Evolutionary conservation across 441 rosid genomes (phyloP), one percentile per base, ranked within the genome.

Genomic region (Populus hybrid): DNA sequence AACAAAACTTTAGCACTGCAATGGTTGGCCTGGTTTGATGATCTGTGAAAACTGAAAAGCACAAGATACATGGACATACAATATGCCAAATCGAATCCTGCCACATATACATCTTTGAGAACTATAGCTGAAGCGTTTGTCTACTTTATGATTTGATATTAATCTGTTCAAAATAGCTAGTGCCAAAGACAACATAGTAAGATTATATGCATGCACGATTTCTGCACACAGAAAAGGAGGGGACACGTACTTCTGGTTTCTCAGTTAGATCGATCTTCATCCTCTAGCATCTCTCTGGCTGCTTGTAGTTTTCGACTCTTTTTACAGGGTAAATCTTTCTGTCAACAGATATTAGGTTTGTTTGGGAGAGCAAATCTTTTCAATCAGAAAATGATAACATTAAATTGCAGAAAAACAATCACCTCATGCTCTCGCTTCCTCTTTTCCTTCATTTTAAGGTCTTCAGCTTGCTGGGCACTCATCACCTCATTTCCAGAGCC

Each of bases 261-360:
- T 86, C 79, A 40, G 67, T 81, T 79, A 81, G 80, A 54, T 85
- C 84, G 80, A 54, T 85, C 84, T 73, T 91, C 87, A 75, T 94
- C 95, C 83, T 95, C 99, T 89, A 93, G 76, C 97, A 90, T 97
- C 81, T 97, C 99, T 83, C 98, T 86, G 50, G 97, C 95, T 73
- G 99, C 97, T 91, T 97, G 97, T 79, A 97, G 83, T 80, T 90
- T 95, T 80, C 97, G 90, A 77, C 98, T 93, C 87, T 88, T 87
- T 84, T 89, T 97, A 76, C 98, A 88, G 3, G 98, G 99, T 82
- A 97, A 85, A 82, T 90, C 89, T 90, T 92, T 95, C 99, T 95
- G 91, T 38, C 42, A 38, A 38, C 11, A 38, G 3, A 38, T 38
- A 38, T 38, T 38, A 38, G 42, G 11, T 38, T 36, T 36, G 40